These are phyloP conservation scores for Mentha longifolia DNA, from an alignment of 257 asterid species.

Conservation along the genomic window DNA sequence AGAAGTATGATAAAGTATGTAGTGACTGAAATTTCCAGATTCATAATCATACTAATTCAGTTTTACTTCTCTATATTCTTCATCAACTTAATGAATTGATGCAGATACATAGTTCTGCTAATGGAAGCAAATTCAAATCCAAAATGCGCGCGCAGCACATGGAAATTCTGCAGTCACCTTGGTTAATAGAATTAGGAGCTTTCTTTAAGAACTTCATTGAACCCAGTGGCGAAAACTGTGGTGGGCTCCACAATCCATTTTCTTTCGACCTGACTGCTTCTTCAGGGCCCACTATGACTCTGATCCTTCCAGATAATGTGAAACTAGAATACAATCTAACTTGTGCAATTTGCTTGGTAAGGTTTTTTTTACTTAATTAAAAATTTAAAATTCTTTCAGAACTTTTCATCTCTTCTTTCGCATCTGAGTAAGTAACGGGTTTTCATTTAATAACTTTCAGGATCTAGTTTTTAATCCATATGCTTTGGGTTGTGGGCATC, in stretches of 20 bases:
- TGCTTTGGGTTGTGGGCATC: slow-evolving; percentile 84
- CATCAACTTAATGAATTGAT: slow-evolving; percentile 21
- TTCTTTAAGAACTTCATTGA: slow-evolving; percentile 59
- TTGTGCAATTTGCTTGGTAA: slow-evolving; percentile 89
- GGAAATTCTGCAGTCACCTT: slow-evolving; percentile 81
- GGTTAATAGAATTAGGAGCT: slow-evolving; percentile 88
- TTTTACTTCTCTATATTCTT: slow-evolving; percentile 19
- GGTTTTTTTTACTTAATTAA: slow-evolving; percentile 20
- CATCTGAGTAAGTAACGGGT: background rate
- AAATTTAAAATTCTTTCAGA: background rate
- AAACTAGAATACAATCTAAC: slow-evolving; percentile 71
- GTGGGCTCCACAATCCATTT: slow-evolving; percentile 49
- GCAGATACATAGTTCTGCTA: slow-evolving; percentile 74
- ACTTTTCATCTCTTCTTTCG: background rate
- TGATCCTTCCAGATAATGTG: slow-evolving; percentile 62
- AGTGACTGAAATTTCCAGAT: background rate
- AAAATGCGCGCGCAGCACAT: slow-evolving; percentile 62
- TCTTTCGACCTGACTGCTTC: slow-evolving; percentile 50
- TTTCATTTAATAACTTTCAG: slow-evolving; percentile 35
- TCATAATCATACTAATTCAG: background rate
- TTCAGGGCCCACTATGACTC: slow-evolving; percentile 54
- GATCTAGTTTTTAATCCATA: slow-evolving; percentile 76
- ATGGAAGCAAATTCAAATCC: slow-evolving; percentile 79
- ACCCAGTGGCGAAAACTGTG: slow-evolving; percentile 40
- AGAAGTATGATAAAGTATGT: slow-evolving; percentile 87